Base-by-base conservation (phyloP, 805 yeast species). In the Lachancea fermentati region DNA sequence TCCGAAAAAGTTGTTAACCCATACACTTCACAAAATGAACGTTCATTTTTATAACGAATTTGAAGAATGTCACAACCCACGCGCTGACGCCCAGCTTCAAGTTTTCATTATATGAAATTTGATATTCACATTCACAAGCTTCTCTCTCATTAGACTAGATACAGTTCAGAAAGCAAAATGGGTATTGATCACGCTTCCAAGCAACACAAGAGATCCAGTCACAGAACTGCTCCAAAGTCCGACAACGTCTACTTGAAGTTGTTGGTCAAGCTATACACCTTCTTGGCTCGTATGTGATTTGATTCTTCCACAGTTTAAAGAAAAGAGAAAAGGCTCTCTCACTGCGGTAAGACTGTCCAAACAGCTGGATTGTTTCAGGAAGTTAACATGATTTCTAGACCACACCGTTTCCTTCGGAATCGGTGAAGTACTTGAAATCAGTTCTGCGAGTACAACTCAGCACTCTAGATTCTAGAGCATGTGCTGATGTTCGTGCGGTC, bases 181-280 rank as follows among this genome's bases (percentile, higher is more conserved):
- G 97, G 96, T 82, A 86, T 82, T 76, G 97, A 93, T 79, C 95
- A 86, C 79, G 78, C 83, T 75, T 71, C 80, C 71, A 93, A 91
- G 76, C 97, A 87, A 77, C 99, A 93, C 83, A 79, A 78, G 69
- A 86, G 88, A 76, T 75, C 82, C 61, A 82, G 95, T 75, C 95
- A 87, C 87, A 88, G 99, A 78, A 76, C 83, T 70, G 97, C 97
- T 75, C 99, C 98, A 78, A 87, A 87, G 81, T 91, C 97, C 59
- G 96, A 93, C 78, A 93, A 93, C 72, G 96, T 89, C 76, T 93
- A 93, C 96, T 79, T 93, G 77, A 85, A 84, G 76, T 76, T 93
- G 70, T 84, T 93, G 75, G 97, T 91, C 73, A 91, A 91, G 84
- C 79, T 93, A 65, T 93, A 89, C 87, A 75, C 97, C 70, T 93